phyloP scores from a whole-genome alignment of 495 filamentous ascomycete genomes.

The Neohortaea acidophila region DNA sequence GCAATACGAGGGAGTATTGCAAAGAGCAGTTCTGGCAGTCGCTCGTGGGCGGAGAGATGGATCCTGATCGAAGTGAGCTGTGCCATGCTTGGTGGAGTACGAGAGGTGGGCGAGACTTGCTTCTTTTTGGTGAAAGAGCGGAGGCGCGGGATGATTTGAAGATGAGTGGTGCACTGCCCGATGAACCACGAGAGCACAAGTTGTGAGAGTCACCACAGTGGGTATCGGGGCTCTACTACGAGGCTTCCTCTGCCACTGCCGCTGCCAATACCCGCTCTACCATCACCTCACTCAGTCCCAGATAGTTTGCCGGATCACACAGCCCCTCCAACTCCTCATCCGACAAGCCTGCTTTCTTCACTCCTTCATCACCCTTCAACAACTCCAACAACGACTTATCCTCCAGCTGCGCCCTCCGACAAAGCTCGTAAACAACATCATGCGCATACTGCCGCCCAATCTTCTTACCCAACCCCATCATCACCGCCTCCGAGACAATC shows the following conservation, averaged over 20 bases:
- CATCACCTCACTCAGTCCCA: conserved; percentile 18
- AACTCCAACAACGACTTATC: conserved; percentile 12
- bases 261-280: conserved; percentile 11
- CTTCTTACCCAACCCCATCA: conserved; percentile 21
- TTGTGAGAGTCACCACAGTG: background rate
- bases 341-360: conserved; percentile 10
- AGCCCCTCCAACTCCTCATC: conserved; percentile 14
- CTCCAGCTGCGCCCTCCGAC: conserved; percentile 10
- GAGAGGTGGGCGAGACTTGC: conserved; percentile 47
- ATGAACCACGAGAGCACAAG: background rate
- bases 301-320: conserved; percentile 17
- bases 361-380: conserved; percentile 10
- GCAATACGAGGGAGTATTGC: conserved; percentile 45
- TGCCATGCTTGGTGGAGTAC: conserved; percentile 83
- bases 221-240: too few relatives aligned
- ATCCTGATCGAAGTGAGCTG: conserved; percentile 65
- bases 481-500: conserved; percentile 18
- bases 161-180: conserved; percentile 38
- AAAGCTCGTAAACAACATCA: conserved; percentile 18
- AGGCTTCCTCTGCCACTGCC: too few relatives aligned
- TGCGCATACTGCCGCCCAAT: conserved; percentile 16
- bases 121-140: conserved; percentile 40
- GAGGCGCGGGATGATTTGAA: conserved; percentile 22
- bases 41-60: conserved; percentile 75
- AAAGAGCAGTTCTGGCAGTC: conserved; percentile 74